Conservation (phyloP, 2,329 filamentous ascomycete species). For the Beauveria sp. region DNA sequence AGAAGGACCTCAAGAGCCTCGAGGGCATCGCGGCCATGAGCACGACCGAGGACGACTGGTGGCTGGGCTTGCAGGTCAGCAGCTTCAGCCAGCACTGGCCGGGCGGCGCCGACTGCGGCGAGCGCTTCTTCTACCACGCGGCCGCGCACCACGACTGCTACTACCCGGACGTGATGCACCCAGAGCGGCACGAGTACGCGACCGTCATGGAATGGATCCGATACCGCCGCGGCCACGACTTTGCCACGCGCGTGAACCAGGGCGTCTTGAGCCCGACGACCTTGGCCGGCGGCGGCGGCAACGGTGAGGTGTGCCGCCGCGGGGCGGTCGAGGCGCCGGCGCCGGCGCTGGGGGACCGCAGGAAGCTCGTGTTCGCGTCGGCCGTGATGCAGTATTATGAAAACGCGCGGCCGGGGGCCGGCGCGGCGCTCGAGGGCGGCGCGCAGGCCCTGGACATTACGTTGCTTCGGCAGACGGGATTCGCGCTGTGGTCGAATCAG, state of each 20-base stretch:
- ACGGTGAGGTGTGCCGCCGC: background rate
- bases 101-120: background rate
- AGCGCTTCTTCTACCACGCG: slow-evolving; percentile 9
- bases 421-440: background rate
- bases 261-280: background rate
- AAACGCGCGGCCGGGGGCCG: background rate
- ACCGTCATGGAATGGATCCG: background rate
- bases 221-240: background rate
- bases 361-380: background rate
- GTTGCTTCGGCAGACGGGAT: slow-evolving; percentile 2
- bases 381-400: slow-evolving; percentile 4
- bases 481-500: slow-evolving; percentile 9
- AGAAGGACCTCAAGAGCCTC: background rate
- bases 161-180: slow-evolving; percentile 7
- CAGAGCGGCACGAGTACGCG: slow-evolving; percentile 6
- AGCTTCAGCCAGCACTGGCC: slow-evolving; percentile 11
- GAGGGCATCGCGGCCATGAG: background rate
- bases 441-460: background rate
- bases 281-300: background rate
- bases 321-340: background rate
- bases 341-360: background rate
- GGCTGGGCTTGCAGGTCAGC: slow-evolving; percentile 7
- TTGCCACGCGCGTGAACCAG: slow-evolving; percentile 3
- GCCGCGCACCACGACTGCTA: slow-evolving; percentile 10
- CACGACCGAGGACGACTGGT: slow-evolving; percentile 8